Conservation (phyloP, 345 rosid species). For the Nephelium lappaceum region DNA sequence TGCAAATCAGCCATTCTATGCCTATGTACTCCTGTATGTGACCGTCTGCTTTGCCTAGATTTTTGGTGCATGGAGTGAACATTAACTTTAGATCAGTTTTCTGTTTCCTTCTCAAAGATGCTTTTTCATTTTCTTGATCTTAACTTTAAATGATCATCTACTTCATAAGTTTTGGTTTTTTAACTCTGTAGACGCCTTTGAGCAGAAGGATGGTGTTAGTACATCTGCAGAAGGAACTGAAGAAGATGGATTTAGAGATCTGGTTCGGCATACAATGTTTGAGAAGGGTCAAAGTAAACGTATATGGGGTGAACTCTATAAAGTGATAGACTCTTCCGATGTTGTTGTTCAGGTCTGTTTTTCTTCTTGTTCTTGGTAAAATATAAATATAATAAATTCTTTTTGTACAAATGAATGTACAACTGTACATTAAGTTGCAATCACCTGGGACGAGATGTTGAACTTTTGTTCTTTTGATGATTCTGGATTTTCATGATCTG, state of each 20-base stretch:
- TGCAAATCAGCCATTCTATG: neutral
- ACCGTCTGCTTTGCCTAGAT: neutral
- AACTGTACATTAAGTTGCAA: neutral
- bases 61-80: neutral
- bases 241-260: constrained; percentile 81
- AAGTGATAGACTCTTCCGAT: constrained; percentile 96
- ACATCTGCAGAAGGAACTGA: constrained; percentile 55
- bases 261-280: constrained; percentile 95
- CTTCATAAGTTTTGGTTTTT: constrained; percentile 2
- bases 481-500: neutral
- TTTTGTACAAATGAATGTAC: neutral
- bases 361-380: neutral
- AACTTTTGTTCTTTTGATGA: neutral
- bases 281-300: constrained; percentile 99
- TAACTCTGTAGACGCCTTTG: constrained; percentile 61
- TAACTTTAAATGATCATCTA: neutral
- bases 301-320: constrained; percentile 98
- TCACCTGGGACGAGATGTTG: neutral
- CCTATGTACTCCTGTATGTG: neutral
- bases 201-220: constrained; percentile 48
- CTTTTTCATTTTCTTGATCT: constrained; percentile 2
- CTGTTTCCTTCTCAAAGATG: neutral
- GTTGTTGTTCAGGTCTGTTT: constrained; percentile 83
- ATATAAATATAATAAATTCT: neutral
- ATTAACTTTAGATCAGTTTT: neutral